Base-by-base conservation (phyloP, 495 filamentous ascomycete species). In the Hyaloscypha finlandica region DNA sequence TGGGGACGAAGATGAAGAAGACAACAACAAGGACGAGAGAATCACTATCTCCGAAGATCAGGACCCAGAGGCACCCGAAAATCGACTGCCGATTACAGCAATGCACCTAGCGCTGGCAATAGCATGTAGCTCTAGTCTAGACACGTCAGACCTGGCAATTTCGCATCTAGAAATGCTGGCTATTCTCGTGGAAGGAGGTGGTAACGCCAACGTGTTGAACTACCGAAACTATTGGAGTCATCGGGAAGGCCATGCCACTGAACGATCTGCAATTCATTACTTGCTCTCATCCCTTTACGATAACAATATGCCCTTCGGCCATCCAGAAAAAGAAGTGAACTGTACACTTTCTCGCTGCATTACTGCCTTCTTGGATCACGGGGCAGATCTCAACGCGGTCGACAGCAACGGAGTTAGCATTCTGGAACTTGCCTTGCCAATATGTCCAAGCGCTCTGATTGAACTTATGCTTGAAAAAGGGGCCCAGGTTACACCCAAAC, bases 301-400 rank as follows among this genome's bases (percentile, higher is more conserved):
- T 48, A 2, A n/a, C 42, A 2, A 12, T 48, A 48, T 1, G 42
- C 1, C 42, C 42, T 48, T 48, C 42, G 1, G 2, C 42, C 42
- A 48, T 48, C 42, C 42, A 2, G 42, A 48, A 48, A 12, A 11
- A 1, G 42, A 48, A 48, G 42, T 48, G n/a, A 48, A 48, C n/a
- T n/a, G 42, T 48, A 48, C 42, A 48, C 42, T 48, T 48, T 48
- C 42, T 48, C 42, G 42, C 2, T 48, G 42, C 42, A 59, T 59
- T 59, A 29, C 20, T 8, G 14, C 56, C 12, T 35, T 59, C 31
- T 29, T 59, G 29, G 5, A 59, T 31, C 56, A 59, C 31, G 56
- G 56, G 12, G 56, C 56, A 59, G 31, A 59, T 35, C 56, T 6
- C 11, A 59, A 59, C 29, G 56, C 56, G 12, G 29, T 59, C 56